Base-by-base conservation (phyloP, 2,329 filamentous ascomycete species). In the Arachnopeziza araneosa region DNA sequence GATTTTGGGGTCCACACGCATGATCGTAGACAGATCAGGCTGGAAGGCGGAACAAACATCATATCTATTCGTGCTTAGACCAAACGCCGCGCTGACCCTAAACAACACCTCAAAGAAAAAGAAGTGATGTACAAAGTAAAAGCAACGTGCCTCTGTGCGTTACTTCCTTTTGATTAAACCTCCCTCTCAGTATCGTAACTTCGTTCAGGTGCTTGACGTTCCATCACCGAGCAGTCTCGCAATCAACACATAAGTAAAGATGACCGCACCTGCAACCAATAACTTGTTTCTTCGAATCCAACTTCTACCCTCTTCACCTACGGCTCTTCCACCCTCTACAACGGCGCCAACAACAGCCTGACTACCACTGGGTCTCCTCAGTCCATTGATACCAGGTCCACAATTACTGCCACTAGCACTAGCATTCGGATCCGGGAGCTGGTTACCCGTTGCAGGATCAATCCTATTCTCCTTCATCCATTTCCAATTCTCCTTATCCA, bases 381-480 rank as follows among this genome's bases (percentile, higher is more conserved):
- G 81, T 70, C 74, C 89, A 74, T 75, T 87, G 76, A 76, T 86
- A 76, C 79, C 84, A 59, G 74, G 87, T 70, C 74, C 90, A 77
- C 56, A 82, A 78, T 71, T 80, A 52, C 23, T 58, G 81, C 70
- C 81, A 82, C 60, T 66, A 49, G 68, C 70, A 58, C 75, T 76
- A 2, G 78, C 74, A 57, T 83, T 79, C 3, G 80, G 80, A n/a
- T 84, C 79, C 2, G 80, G 80, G n/a, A 84, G 78, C 44, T 83
- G 80, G 63, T 83, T 82, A 1, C 95, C 95, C 0, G 91, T 96
- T 10, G 79, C 78, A 6, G 83, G 77, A 74, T 99, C 91, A 67
- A 99, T 86, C 66, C 86, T 85, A 71, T 90, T 85, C 71, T 91
- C 86, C 71, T 85, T 85, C 81, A 99, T 96, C 91, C 91, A 97